Evolutionary conservation across 805 yeast species (phyloP).

Genomic region (Yamadazyma olivae): DNA sequence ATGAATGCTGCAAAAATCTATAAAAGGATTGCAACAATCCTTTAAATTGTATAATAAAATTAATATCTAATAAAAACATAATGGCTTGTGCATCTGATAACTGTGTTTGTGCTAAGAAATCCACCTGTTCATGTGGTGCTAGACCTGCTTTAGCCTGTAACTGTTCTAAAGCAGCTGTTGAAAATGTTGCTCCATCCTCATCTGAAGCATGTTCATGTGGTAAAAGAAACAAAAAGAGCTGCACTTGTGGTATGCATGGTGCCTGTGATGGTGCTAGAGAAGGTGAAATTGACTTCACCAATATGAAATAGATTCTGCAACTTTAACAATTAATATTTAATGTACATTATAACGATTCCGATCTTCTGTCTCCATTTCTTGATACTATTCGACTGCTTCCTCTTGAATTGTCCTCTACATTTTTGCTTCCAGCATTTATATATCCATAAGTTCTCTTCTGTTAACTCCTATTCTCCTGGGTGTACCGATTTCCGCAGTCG

Average conservation of each 20-base stretch:
- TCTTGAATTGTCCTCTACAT: too few species aligned
- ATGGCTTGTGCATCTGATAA: conserved; percentile 38
- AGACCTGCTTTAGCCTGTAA: conserved; percentile 57
- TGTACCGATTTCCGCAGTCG: too few species aligned
- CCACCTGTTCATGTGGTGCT: conserved; percentile 63
- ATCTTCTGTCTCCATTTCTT: too few species aligned
- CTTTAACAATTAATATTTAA: too few species aligned
- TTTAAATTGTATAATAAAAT: too few species aligned
- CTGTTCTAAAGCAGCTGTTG: conserved; percentile 50
- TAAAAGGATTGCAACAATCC: background rate
- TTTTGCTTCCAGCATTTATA: too few species aligned
- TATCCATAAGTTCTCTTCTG: too few species aligned
- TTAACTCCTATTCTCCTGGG: too few species aligned
- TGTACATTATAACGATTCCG: too few species aligned
- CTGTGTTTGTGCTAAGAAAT: conserved; percentile 59
- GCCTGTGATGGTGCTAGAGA: conserved; percentile 42
- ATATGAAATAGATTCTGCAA: conserved; percentile 27
- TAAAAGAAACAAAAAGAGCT: conserved; percentile 47
- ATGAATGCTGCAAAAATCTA: background rate
- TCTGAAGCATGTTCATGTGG: conserved; percentile 59
- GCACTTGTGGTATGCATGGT: conserved; percentile 53
- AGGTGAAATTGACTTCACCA: conserved; percentile 60
- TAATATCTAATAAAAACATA: too few species aligned
- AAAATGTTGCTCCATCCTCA: conserved; percentile 44
- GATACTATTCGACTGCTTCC: too few species aligned